These are phyloP conservation scores for Spergularia azorica DNA, from an alignment of 179 eudicot genomes.

Conservation along the genomic window DNA sequence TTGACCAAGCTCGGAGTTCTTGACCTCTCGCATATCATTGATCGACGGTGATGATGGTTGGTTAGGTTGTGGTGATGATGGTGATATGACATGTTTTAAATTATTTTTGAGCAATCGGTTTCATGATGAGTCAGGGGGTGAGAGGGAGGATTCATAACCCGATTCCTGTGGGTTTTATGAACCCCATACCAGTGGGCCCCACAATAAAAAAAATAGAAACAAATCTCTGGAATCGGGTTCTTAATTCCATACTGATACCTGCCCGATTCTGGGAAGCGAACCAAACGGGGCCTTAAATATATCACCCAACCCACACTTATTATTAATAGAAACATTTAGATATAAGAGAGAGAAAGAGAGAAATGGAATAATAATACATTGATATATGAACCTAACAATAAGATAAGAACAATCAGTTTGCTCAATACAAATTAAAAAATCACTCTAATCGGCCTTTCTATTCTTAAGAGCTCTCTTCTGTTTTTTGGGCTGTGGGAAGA, in stretches of 20 bases:
- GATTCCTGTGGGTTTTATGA: too few species aligned
- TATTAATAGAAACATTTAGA: not conserved
- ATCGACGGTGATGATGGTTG: too few species aligned
- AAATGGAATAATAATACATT: not conserved
- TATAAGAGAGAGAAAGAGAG: not conserved
- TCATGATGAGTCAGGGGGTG: too few species aligned
- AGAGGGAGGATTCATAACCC: too few species aligned
- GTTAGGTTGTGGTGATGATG: too few species aligned
- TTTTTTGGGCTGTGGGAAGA: slow-evolving; percentile 63
- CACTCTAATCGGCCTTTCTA: slow-evolving; percentile 23
- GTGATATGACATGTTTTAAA: too few species aligned
- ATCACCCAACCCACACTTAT: not conserved
- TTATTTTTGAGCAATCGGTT: too few species aligned
- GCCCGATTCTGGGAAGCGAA: too few species aligned
- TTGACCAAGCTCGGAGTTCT: slow-evolving; percentile 77
- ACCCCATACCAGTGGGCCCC: too few species aligned
- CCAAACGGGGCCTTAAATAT: not conserved
- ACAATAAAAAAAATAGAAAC: too few species aligned
- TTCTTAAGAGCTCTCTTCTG: slow-evolving; percentile 50
- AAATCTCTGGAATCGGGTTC: too few species aligned
- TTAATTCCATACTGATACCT: too few species aligned
- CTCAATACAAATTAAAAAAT: slow-evolving; percentile 4
- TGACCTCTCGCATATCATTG: slow-evolving; percentile 62
- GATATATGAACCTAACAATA: not conserved
- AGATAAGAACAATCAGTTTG: slow-evolving; percentile 13